Base-by-base conservation (phyloP, 257 asterid genomes). In the Penstemon newberryi region DNA sequence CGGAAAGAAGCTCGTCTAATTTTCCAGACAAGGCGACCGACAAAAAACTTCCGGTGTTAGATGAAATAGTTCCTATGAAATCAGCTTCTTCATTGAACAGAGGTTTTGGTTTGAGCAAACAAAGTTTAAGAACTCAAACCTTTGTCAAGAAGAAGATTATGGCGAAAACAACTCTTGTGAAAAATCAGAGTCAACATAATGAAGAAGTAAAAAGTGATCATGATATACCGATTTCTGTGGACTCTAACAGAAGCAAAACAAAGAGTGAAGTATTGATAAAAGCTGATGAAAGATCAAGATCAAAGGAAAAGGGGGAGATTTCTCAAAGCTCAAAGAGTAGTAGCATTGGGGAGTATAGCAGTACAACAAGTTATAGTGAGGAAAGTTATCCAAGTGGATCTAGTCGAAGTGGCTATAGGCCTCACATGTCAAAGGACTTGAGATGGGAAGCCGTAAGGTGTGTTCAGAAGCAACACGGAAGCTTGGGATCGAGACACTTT, bases 391-490 rank as follows among this genome's bases (percentile, higher is more conserved):
- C 73, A 39, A 84, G 92, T 70, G 83, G 85, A 47, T 86, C 92
- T 3, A 89, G 80, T 65, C 86, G 85, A 37, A 82, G 87, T 73
- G 92, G 98, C 10, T 76, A 66, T 69, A 79, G 90, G 60, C 96
- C 98, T 37, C 96, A 87, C 75, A 87, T 89, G 96, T 90, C 96
- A 1, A 81, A 80, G 64, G 95, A 90, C 84, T 63, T 74, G 86
- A 86, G 93, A 80, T 92, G 96, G 98, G 89, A 92, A 77, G 93
- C 97, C 70, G 85, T 92, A 77, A 82, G 75, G 56, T 56, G 73
- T 68, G 82, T 82, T 43, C 84, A 79, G 81, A 90, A 85, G 82
- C 85, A 78, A 77, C 78, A 83, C 4, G 92, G 91, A 50, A 73
- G 68, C 72, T 77, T 92, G 76, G 83, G 87, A 40, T 67, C 86